Evolutionary conservation across 2,329 filamentous ascomycete genomes (phyloP).

Genomic region (Elsinoe batatas): DNA sequence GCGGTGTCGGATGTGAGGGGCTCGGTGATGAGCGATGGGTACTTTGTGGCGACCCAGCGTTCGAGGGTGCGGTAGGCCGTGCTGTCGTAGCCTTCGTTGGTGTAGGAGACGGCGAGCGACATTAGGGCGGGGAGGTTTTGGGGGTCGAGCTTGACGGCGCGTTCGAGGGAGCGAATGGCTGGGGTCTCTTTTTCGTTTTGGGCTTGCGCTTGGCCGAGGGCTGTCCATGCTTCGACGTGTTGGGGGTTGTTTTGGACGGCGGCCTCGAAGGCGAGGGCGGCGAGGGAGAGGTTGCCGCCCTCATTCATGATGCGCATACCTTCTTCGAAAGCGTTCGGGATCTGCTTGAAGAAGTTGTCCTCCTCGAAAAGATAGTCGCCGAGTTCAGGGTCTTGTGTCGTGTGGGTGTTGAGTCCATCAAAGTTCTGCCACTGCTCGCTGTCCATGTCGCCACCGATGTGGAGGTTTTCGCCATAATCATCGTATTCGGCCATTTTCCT

Average conservation of each 20-base stretch:
- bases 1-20: slow-evolving; percentile 63
- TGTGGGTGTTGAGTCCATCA: slow-evolving; percentile 58
- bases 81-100: slow-evolving; percentile 96
- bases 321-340: slow-evolving; percentile 81
- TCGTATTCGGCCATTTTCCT: slow-evolving; percentile 60
- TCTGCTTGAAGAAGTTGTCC: slow-evolving; percentile 77
- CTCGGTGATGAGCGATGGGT: slow-evolving; percentile 66
- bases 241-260: slow-evolving; percentile 81
- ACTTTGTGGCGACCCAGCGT: slow-evolving; percentile 93
- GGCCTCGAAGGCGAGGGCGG: slow-evolving; percentile 89
- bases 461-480: slow-evolving; percentile 48
- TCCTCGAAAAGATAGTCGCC: slow-evolving; percentile 93
- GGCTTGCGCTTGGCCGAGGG: slow-evolving; percentile 82
- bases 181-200: slow-evolving; percentile 98
- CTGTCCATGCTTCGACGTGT: slow-evolving; percentile 88
- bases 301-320: slow-evolving; percentile 87
- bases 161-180: slow-evolving; percentile 85
- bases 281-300: slow-evolving; percentile 86
- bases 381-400: slow-evolving; percentile 54
- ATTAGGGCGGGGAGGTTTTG: slow-evolving; percentile 83
- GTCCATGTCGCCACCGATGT: slow-evolving; percentile 66
- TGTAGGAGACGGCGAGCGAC: slow-evolving; percentile 93
- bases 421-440: slow-evolving; percentile 72
- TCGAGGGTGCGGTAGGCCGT: slow-evolving; percentile 94
- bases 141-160: slow-evolving; percentile 78